These are phyloP conservation scores for Oryza nivara DNA, from an alignment of 176 grass and related monocot genomes.

Conservation along the genomic window DNA sequence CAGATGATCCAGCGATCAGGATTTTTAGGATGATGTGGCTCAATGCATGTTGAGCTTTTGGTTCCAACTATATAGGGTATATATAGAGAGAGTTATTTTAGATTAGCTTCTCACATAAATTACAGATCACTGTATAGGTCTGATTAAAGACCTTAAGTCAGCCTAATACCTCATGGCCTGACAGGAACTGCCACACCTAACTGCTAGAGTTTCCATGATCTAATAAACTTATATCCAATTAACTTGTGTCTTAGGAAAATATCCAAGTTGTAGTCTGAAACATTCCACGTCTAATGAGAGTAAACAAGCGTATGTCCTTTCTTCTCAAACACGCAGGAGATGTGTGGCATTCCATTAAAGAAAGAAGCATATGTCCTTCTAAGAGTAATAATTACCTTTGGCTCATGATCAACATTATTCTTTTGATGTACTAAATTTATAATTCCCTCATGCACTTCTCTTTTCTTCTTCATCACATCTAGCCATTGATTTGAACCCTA, in stretches of 20 bases:
- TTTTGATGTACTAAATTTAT: conserved; percentile 85
- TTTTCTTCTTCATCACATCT: conserved; percentile 96
- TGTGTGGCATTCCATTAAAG: no score
- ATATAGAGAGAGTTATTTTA: neutral
- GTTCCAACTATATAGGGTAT: no score
- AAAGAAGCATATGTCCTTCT: neutral
- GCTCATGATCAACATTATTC: conserved; percentile 40
- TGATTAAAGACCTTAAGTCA: neutral
- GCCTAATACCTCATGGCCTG: neutral
- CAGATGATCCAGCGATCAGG: no score
- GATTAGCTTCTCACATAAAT: neutral
- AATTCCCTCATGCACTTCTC: conserved; percentile 82
- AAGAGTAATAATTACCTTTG: conserved; percentile 64
- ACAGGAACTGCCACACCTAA: neutral
- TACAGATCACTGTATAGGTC: neutral
- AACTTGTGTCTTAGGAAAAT: neutral
- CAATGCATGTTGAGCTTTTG: no score
- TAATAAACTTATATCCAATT: neutral
- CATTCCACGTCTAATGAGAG: conserved; percentile 11
- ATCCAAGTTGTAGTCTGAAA: neutral
- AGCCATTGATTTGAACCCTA: conserved; percentile 84
- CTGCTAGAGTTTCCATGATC: conserved; percentile 29
- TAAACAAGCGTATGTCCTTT: neutral
- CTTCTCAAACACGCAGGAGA: no score
- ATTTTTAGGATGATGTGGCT: no score